Evolutionary conservation across 2,329 filamentous ascomycete species (phyloP), one percentile per base, ranked within the genome.

Genomic region (Fusarium circinatum): DNA sequence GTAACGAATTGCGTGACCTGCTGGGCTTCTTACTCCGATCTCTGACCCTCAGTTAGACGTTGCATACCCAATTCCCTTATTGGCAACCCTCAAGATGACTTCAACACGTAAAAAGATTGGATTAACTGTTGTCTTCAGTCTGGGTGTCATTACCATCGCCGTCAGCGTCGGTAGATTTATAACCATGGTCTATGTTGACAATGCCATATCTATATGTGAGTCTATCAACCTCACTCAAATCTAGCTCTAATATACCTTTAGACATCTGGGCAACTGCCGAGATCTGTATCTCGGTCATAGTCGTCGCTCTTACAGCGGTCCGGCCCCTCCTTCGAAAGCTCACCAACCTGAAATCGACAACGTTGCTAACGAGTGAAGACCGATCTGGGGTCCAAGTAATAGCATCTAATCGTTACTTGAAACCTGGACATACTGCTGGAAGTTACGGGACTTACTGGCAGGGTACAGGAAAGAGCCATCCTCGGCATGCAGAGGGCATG

Each of bases 221-320:
- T 24, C 1, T 6, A 6, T 10, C 5, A 15, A 6, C 3, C 3
- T 6, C 1, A 15, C 7, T 8, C 1, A 1, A 0, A 1, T 10
- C 0, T 6, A 12, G 6, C 0, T 45, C 41, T 65, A 14, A 66
- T 18, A 20, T 5, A 0, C 0, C 8, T 10, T 3, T 15, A 66
- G 64, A 66, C 18, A 59, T 66, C 1, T 66, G 64, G 64, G 64
- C 64, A 8, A 66, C 64, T 6, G 64, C 64, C 5, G 62, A 66
- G 26, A 66, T 66, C 3, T 66, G 64, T 2, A 66, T 66, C 3
- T 66, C 64, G 1, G 62, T 66, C 14, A 59, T 66, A 34, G 63
- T 66, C 4, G 64, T 66, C 7, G 49, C 64, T 3, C 15, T 66
- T 0, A 66, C 64, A 5, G 62, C 62, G 2, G 28, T 66, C 0